Evolutionary conservation across 164 flowering plant species (phyloP).

Genomic region (Stephania cephalantha): DNA sequence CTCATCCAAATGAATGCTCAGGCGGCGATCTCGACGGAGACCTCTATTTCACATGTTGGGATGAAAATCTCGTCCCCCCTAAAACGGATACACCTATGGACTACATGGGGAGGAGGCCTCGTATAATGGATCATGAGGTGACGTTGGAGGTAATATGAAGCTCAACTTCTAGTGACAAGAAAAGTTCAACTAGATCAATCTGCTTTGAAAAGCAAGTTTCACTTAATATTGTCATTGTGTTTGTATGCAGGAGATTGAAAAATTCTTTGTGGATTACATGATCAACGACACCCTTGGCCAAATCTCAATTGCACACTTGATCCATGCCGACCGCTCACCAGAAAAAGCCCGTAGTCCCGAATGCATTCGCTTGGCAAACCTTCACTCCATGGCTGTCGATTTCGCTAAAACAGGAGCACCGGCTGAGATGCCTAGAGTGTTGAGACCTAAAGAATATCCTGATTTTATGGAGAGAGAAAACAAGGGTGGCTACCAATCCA

Average conservation of each 20-base stretch:
- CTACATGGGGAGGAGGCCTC: constrained; percentile 66
- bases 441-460: constrained; percentile 75
- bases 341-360: constrained; percentile 62
- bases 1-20: constrained; percentile 98
- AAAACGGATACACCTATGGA: constrained; percentile 74
- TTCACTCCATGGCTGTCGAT: constrained; percentile 98
- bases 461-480: constrained; percentile 86
- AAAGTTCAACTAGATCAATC: not conserved
- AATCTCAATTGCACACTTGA: constrained; percentile 70
- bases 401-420: constrained; percentile 96
- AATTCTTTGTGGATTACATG: constrained; percentile 88
- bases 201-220: not conserved
- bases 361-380: constrained; percentile 73
- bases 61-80: constrained; percentile 59
- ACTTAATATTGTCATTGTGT: not conserved
- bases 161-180: not conserved
- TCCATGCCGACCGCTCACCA: constrained; percentile 80
- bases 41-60: constrained; percentile 78
- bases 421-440: constrained; percentile 72
- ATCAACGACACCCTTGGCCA: constrained; percentile 76
- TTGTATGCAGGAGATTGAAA: constrained; percentile 69
- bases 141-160: constrained; percentile 59
- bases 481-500: constrained; percentile 52
- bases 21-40: constrained; percentile 99
- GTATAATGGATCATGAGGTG: constrained; percentile 88